Base-by-base conservation (phyloP, 2,329 filamentous ascomycete genomes). In the Xylariales sp. region DNA sequence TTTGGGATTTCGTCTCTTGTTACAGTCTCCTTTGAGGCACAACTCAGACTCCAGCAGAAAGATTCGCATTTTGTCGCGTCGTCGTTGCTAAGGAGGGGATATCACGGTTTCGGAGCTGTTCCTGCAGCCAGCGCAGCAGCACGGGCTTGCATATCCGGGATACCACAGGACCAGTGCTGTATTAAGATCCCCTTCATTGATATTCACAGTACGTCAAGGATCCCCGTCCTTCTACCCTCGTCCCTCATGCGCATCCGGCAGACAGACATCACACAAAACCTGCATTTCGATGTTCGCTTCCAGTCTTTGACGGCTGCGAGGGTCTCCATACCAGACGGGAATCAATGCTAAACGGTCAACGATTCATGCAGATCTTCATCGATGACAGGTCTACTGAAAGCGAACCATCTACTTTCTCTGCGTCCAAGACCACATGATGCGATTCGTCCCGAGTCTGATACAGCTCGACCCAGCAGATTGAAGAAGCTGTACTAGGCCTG, bases 391-490 rank as follows among this genome's bases (percentile, higher is more conserved):
- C 31, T 36, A 25, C 25, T 35, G 38, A 28, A n/a, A n/a, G n/a
- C n/a, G n/a, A n/a, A n/a, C n/a, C 9, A 32, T 32, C 20, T 29
- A 11, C 25, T 14, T 19, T n/a, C n/a, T 18, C 24, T 39, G 24
- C 24, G 24, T 8, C 8, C 24, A 27, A 31, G 12, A 24, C 55
- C 60, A 55, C 60, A 68, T 61, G 63, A 68, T 68, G 65, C 64
- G 59, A 65, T 60, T 55, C 59, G 54, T 49, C 54, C 57, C 57
- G 53, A 55, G 52, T 53, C 55, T 63, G 59, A 65, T 59, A 60
- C 63, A 63, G 39, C 44, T 39, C 22, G 40, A 46, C 50, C 58
- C 55, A 60, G 59, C 59, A 61, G 57, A 63, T 54, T 66, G 59
- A 64, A 56, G 51, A 55, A 31, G 25, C n/a, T 39, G 15, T 16